Conservation (phyloP, 75 land plant species). For the Picea glauca region DNA sequence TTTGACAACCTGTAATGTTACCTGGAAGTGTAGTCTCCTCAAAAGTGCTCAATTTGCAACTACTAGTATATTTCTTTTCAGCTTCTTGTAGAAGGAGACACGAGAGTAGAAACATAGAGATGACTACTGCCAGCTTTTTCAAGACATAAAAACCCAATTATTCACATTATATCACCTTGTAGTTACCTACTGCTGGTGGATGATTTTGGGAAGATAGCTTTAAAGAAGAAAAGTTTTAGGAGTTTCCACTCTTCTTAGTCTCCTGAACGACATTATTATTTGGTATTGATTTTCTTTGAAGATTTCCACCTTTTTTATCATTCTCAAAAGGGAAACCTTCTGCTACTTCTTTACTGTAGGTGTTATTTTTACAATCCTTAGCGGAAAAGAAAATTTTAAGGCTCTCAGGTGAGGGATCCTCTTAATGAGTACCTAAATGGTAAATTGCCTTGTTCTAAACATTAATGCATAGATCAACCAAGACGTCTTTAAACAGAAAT, state of each 20-base stretch:
- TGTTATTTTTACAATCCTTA: not conserved
- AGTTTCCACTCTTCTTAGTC: slow-evolving; percentile 8
- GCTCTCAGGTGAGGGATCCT: not conserved
- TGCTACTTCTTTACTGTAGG: not conserved
- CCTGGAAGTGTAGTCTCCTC: slow-evolving; percentile 31
- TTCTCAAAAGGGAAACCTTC: not conserved
- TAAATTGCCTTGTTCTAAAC: too few species aligned
- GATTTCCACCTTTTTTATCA: not conserved
- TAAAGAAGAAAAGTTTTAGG: slow-evolving; percentile 11
- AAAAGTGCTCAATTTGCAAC: slow-evolving; percentile 34
- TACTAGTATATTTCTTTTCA: slow-evolving; percentile 12
- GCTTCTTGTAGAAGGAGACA: slow-evolving; percentile 17
- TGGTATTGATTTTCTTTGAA: not conserved
- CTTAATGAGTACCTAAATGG: not conserved
- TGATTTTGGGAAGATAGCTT: slow-evolving; percentile 7
- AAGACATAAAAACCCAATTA: slow-evolving; percentile 29
- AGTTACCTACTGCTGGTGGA: slow-evolving; percentile 11
- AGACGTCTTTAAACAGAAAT: not conserved
- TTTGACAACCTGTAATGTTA: slow-evolving; percentile 15
- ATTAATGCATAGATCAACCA: not conserved
- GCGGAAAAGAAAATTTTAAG: not conserved
- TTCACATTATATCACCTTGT: slow-evolving; percentile 39
- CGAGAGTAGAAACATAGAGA: slow-evolving; percentile 11
- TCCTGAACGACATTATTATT: not conserved
- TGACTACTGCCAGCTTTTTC: not conserved